These are phyloP conservation scores for Cyclanthera cordifolia DNA, from an alignment of 306 rosid species.

Conservation along the genomic window DNA sequence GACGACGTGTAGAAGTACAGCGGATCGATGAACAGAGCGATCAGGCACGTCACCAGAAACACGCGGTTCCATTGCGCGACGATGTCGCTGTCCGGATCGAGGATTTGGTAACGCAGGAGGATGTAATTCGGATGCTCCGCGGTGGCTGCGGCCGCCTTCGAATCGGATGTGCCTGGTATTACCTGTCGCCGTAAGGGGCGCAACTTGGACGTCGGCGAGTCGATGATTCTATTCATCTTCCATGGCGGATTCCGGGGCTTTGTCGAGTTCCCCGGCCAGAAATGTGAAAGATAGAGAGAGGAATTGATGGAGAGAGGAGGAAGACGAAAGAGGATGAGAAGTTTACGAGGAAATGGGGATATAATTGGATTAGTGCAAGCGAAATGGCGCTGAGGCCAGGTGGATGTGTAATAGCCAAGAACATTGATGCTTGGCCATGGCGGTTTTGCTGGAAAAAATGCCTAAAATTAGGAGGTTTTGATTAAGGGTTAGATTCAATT, in stretches of 20 bases:
- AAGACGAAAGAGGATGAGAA: neutral
- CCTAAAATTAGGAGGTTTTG: neutral
- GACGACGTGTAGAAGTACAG: slow-evolving; percentile 66
- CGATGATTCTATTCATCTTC: slow-evolving; percentile 77
- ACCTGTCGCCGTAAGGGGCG: slow-evolving; percentile 46
- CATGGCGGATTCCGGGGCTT: slow-evolving; percentile 75
- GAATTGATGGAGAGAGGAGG: neutral
- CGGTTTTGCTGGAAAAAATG: neutral
- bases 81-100: slow-evolving; percentile 73
- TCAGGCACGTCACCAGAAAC: slow-evolving; percentile 53
- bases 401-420: slow-evolving; percentile 6
- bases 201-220: slow-evolving; percentile 50
- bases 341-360: neutral
- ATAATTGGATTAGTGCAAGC: neutral
- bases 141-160: slow-evolving; percentile 14
- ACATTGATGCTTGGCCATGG: neutral
- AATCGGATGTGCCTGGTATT: neutral
- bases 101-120: slow-evolving; percentile 67
- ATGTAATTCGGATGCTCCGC: slow-evolving; percentile 34
- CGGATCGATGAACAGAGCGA: slow-evolving; percentile 74
- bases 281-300: neutral
- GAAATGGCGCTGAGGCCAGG: neutral
- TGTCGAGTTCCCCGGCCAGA: slow-evolving; percentile 53
- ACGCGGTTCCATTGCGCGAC: slow-evolving; percentile 64
- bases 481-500: slow-evolving; percentile 1